Evolutionary conservation across 2,329 filamentous ascomycete species (phyloP).

Genomic region (Talaromyces sp.): DNA sequence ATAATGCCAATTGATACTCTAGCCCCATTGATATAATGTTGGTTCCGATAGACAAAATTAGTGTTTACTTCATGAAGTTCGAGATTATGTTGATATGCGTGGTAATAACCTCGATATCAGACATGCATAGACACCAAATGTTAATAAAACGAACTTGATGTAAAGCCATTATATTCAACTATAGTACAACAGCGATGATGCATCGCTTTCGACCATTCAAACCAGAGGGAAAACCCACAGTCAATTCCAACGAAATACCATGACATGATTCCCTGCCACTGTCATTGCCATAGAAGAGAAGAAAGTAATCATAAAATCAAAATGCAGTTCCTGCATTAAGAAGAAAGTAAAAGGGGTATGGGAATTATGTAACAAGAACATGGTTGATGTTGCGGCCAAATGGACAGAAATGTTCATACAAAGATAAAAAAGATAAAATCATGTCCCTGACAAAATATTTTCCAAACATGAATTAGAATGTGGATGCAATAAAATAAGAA

Average conservation of each 20-base stretch:
- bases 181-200: background rate
- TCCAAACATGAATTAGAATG: constrained; percentile 1
- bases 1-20: background rate
- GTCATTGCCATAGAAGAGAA: background rate
- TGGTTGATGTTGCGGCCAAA: background rate
- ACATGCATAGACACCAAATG: background rate
- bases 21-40: background rate
- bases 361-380: background rate
- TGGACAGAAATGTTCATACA: background rate
- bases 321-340: background rate
- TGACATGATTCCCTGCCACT: background rate
- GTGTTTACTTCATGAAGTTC: background rate
- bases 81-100: background rate
- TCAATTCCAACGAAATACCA: background rate
- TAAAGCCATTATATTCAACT: background rate
- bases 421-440: background rate
- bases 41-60: background rate
- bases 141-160: background rate
- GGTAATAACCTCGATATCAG: background rate
- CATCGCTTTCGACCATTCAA: background rate
- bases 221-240: background rate
- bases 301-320: background rate
- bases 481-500: background rate
- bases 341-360: background rate
- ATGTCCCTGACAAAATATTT: background rate